Evolutionary conservation across 179 eudicot genomes (phyloP).

Genomic region (Dionaea muscipula): DNA sequence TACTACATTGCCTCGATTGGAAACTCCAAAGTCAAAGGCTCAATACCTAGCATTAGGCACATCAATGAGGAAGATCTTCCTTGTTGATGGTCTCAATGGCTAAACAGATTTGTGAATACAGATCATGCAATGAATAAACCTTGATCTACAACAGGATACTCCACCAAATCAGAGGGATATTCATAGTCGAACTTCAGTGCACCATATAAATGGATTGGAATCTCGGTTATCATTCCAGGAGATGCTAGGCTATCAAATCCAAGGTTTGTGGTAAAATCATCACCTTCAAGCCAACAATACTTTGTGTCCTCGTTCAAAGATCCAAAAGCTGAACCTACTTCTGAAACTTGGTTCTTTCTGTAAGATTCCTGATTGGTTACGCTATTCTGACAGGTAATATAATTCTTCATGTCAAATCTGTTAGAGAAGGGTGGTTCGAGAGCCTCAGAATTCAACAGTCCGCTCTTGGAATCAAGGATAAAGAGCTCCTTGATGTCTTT

Average conservation of each 20-base stretch:
- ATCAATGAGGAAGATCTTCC: too few relatives aligned
- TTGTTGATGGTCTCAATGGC: too few relatives aligned
- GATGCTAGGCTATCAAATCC: too few relatives aligned
- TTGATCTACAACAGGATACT: conserved; percentile 56
- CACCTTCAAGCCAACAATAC: conserved; percentile 32
- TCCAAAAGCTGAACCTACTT: conserved; percentile 23
- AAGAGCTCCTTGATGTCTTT: conserved; percentile 16
- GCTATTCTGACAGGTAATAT: conserved; percentile 16
- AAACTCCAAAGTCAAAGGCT: too few relatives aligned
- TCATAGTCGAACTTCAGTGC: conserved; percentile 35
- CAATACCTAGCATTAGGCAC: too few relatives aligned
- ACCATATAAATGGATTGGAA: conserved; percentile 22
- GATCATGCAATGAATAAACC: conserved; percentile 51
- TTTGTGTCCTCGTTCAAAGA: conserved; percentile 26
- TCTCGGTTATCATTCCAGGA: not conserved
- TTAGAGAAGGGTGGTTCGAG: conserved; percentile 3
- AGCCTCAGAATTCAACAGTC: conserved; percentile 1
- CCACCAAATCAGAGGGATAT: conserved; percentile 37
- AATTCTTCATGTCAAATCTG: conserved; percentile 11
- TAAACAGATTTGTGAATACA: too few relatives aligned
- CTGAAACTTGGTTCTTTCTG: conserved; percentile 21
- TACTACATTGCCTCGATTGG: too few relatives aligned
- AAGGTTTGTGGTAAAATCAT: too few relatives aligned
- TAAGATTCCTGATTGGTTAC: conserved; percentile 21
- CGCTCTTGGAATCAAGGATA: conserved; percentile 12